Evolutionary conservation across 2,329 filamentous ascomycete species (phyloP).

Genomic region (Diaporthe amygdali): DNA sequence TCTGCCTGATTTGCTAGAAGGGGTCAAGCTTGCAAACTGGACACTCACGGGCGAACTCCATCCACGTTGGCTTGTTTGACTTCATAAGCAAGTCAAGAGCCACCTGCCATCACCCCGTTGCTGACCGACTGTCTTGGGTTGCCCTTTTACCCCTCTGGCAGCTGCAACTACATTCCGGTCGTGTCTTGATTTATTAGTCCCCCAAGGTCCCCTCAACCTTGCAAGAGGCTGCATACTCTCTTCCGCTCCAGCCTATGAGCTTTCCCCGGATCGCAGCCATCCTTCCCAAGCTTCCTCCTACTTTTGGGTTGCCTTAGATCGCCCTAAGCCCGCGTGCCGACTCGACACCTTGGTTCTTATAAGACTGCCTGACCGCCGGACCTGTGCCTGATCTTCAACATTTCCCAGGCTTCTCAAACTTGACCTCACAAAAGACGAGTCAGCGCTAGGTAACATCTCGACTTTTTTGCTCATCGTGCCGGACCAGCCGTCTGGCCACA

Average conservation of each 20-base stretch:
- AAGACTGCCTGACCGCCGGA: constrained; percentile 18
- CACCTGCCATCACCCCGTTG: not conserved
- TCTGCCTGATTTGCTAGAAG: not conserved
- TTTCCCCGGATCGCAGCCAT: not conserved
- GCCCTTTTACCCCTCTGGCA: not conserved
- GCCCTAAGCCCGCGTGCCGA: not conserved
- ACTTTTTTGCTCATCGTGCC: not conserved
- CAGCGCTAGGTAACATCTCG: not conserved
- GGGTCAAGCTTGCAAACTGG: not conserved
- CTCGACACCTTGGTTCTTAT: constrained; percentile 3
- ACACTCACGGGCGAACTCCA: not conserved
- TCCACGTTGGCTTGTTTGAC: not conserved
- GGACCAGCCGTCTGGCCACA: not conserved
- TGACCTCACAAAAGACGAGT: not conserved
- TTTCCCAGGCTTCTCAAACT: not conserved
- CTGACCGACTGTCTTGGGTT: constrained; percentile 5
- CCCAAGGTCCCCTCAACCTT: not conserved
- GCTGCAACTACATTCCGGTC: not conserved
- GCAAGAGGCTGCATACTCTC: constrained; percentile 10
- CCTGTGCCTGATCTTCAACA: not conserved
- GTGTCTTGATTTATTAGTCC: not conserved
- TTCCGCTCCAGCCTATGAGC: constrained; percentile 19
- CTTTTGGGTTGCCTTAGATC: constrained; percentile 1
- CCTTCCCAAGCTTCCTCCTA: constrained; percentile 4
- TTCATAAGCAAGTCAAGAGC: constrained; percentile 10